Evolutionary conservation across 164 flowering plant genomes (phyloP).

Genomic region (Houttuynia cordata): DNA sequence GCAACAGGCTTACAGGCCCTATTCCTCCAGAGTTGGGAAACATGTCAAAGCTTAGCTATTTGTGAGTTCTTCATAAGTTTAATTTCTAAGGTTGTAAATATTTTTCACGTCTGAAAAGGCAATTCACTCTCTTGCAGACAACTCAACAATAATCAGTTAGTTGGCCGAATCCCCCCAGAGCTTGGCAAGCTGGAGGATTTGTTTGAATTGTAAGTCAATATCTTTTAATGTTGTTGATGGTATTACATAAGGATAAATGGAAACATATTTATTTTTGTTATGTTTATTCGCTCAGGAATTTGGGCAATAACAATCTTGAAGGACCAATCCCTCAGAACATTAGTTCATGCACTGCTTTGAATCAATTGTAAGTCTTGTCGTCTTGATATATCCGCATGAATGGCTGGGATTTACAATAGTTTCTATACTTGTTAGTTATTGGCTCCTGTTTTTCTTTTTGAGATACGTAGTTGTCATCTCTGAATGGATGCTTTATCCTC

Average conservation of each 20-base stretch:
- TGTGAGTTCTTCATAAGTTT: constrained; percentile 33
- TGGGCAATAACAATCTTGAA: constrained; percentile 68
- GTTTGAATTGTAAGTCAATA: constrained; percentile 63
- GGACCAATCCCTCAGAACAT: constrained; percentile 60
- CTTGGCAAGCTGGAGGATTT: constrained; percentile 79
- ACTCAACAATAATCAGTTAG: constrained; percentile 56
- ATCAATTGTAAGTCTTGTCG: constrained; percentile 55
- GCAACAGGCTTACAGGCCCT: constrained; percentile 73
- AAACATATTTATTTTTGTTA: neutral
- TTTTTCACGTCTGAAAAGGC: neutral
- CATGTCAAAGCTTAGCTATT: constrained; percentile 86
- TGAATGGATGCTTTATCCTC: neutral
- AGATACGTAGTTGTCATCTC: too few relatives aligned
- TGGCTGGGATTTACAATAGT: neutral
- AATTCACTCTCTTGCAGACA: constrained; percentile 40
- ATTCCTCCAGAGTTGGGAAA: constrained; percentile 95
- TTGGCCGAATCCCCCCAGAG: constrained; percentile 71
- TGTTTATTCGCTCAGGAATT: constrained; percentile 36
- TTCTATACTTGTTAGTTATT: neutral
- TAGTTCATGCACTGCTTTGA: constrained; percentile 58
- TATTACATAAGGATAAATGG: neutral
- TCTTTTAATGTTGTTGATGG: neutral
- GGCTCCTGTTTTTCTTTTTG: neutral
- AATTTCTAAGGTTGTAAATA: neutral
- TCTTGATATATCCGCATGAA: neutral